Evolutionary conservation across 306 rosid genomes (phyloP).

Genomic region (Luffa aegyptiaca): DNA sequence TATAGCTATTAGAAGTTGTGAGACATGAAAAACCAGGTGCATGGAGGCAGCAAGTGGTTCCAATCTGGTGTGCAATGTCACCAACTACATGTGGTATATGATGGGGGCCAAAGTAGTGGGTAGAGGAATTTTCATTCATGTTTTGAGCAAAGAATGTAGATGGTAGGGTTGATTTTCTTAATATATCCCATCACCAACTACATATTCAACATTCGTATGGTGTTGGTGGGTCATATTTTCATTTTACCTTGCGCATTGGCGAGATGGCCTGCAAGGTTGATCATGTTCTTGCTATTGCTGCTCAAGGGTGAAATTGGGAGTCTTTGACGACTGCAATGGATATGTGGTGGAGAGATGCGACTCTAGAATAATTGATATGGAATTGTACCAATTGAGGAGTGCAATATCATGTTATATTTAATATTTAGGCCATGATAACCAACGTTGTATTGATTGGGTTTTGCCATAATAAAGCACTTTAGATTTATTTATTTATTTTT

Average conservation of each 20-base stretch:
- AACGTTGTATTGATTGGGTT: no score
- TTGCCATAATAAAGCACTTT: no score
- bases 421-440: no score
- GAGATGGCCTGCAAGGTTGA: not conserved
- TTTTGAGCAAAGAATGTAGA: not conserved
- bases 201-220: not conserved
- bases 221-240: not conserved
- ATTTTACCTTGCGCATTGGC: not conserved
- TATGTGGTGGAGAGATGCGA: not conserved
- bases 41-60: not conserved
- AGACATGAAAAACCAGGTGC: not conserved
- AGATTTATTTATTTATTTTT: no score
- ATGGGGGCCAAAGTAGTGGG: not conserved
- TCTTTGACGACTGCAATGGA: not conserved
- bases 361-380: not conserved
- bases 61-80: not conserved
- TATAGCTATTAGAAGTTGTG: not conserved
- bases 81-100: not conserved
- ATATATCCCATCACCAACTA: not conserved
- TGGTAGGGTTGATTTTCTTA: not conserved
- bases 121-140: no score
- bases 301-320: not conserved
- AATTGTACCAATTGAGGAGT: not conserved
- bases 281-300: not conserved
- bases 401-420: not conserved